Conservation (phyloP, 202 grass and related monocot genomes). For the Carex sylvatica region DNA sequence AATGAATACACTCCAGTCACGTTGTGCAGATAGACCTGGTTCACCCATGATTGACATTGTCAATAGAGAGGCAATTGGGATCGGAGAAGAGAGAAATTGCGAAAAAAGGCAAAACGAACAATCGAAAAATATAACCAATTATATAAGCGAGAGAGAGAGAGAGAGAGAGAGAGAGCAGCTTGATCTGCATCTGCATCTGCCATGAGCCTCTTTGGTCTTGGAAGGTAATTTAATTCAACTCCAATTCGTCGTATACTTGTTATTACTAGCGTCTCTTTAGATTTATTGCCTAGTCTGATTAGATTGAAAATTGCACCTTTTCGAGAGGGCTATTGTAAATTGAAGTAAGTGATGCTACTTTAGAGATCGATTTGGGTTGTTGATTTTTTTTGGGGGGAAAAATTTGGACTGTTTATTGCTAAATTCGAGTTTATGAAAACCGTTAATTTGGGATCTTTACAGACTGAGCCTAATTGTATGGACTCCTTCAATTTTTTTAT, state of each 20-base stretch:
- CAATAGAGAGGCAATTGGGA: constrained; percentile 18
- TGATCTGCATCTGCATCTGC: constrained; percentile 30
- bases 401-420: neutral
- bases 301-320: neutral
- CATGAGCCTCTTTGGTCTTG: constrained; percentile 99
- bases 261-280: neutral
- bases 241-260: neutral
- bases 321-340: neutral
- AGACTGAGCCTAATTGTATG: neutral
- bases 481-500: too few species aligned
- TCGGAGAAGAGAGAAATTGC: constrained; percentile 12
- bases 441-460: neutral
- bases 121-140: neutral
- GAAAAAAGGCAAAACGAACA: neutral
- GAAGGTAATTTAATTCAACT: constrained; percentile 42
- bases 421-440: neutral
- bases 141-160: neutral
- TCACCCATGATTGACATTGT: neutral
- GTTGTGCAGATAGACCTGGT: constrained; percentile 13
- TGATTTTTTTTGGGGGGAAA: neutral
- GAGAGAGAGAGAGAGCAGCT: constrained; percentile 19
- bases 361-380: neutral
- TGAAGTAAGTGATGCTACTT: neutral
- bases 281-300: neutral
- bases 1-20: neutral